phyloP scores from a whole-genome alignment of 306 rosid species.

The Rosa chinensis region DNA sequence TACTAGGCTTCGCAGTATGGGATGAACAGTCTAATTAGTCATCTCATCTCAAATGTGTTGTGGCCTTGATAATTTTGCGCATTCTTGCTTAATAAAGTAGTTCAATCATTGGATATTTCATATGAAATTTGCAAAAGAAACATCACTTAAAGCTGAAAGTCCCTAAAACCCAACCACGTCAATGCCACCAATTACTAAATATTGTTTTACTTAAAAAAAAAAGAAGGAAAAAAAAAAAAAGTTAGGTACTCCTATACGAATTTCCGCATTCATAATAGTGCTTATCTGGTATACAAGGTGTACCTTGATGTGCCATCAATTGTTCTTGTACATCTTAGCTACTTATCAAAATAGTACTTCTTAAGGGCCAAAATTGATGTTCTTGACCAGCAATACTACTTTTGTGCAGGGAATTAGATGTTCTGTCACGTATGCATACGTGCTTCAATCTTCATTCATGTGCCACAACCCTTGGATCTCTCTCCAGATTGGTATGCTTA shows the following conservation, averaged over 20 bases:
- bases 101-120: background rate
- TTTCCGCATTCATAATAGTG: background rate
- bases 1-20: background rate
- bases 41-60: background rate
- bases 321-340: background rate
- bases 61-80: background rate
- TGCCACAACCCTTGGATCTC: conserved; percentile 92
- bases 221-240: no score
- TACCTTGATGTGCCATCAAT: background rate
- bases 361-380: background rate
- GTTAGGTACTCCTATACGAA: no score
- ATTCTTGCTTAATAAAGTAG: background rate
- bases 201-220: background rate
- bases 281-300: background rate
- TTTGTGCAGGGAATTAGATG: conserved; percentile 84
- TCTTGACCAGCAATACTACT: background rate
- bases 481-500: conserved; percentile 80
- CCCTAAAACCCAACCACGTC: background rate
- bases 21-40: background rate
- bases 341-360: background rate
- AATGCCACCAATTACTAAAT: conserved; percentile 11
- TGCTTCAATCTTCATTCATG: conserved; percentile 90
- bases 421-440: conserved; percentile 72
- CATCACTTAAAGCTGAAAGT: background rate
- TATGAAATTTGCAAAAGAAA: background rate